Percentiles rank a stretch among this genome's conserved stretches.
phyloP scores from a whole-genome alignment of 2,329 filamentous ascomycete genomes.

The Orbilia quercus region DNA sequence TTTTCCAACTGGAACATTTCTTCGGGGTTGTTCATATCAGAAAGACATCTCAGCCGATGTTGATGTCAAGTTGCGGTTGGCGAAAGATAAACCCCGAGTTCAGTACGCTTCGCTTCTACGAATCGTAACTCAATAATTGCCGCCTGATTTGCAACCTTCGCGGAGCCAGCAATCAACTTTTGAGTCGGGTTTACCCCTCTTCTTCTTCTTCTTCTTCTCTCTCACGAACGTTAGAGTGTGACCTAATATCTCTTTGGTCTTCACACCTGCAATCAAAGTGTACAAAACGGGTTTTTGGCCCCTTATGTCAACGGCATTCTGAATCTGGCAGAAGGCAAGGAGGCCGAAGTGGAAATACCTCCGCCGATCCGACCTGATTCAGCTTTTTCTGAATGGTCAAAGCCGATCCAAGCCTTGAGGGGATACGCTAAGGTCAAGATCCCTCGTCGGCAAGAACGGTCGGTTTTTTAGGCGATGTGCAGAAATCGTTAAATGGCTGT shows the following conservation, averaged over 20 bases:
- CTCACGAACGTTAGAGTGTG: conserved; percentile 29
- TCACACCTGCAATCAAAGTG: conserved; percentile 31
- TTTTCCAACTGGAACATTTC: conserved; percentile 54
- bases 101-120: conserved; percentile 42
- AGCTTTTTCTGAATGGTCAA: conserved; percentile 27
- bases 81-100: conserved; percentile 15
- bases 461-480: conserved; percentile 42
- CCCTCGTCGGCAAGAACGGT: conserved; percentile 36
- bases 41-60: conserved; percentile 23
- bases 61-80: conserved; percentile 25
- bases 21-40: conserved; percentile 23
- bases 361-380: conserved; percentile 43
- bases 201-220: conserved; percentile 6
- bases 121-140: conserved; percentile 49
- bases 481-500: conserved; percentile 38
- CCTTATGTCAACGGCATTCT: conserved; percentile 45
- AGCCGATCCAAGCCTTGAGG: conserved; percentile 26
- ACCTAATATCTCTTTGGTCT: no score
- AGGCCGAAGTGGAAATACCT: conserved; percentile 38
- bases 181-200: no score
- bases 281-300: conserved; percentile 23
- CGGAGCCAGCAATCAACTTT: conserved; percentile 12
- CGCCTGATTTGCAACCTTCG: conserved; percentile 40
- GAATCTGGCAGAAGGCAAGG: conserved; percentile 43
- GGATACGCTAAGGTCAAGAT: conserved; percentile 33